Evolutionary conservation across 164 flowering plant genomes (phyloP).

Genomic region (Amborella trichopoda): DNA sequence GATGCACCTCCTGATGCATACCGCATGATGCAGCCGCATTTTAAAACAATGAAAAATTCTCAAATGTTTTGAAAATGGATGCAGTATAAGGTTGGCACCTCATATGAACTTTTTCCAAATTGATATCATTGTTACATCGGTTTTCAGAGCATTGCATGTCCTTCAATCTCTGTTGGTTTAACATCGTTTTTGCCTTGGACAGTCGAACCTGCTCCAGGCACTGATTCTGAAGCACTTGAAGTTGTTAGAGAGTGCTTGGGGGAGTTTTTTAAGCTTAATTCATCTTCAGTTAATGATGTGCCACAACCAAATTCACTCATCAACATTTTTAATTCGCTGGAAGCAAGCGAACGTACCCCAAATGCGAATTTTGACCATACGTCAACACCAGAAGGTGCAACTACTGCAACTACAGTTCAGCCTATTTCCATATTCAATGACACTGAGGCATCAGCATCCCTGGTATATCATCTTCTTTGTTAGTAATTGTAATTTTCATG

Average conservation of each 20-base stretch:
- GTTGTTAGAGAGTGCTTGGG: constrained; percentile 69
- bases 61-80: no score
- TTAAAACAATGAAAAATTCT: no score
- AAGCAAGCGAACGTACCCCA: constrained; percentile 9
- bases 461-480: no score
- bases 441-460: constrained; percentile 17
- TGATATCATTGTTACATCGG: no score
- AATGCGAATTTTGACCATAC: constrained; percentile 11
- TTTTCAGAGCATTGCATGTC: no score
- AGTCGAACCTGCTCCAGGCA: constrained; percentile 85
- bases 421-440: constrained; percentile 9
- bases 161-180: no score
- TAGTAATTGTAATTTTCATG: no score
- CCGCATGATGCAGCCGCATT: no score
- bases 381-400: constrained; percentile 15
- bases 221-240: constrained; percentile 77
- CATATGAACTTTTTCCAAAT: no score
- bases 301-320: constrained; percentile 34
- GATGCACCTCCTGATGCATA: no score
- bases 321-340: constrained; percentile 39
- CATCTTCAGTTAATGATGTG: constrained; percentile 20
- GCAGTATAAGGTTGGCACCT: no score
- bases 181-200: no score
- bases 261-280: constrained; percentile 48
- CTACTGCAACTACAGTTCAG: constrained; percentile 21